Conservation (phyloP, 1,139 yeast species). For the Pichia sp. region DNA sequence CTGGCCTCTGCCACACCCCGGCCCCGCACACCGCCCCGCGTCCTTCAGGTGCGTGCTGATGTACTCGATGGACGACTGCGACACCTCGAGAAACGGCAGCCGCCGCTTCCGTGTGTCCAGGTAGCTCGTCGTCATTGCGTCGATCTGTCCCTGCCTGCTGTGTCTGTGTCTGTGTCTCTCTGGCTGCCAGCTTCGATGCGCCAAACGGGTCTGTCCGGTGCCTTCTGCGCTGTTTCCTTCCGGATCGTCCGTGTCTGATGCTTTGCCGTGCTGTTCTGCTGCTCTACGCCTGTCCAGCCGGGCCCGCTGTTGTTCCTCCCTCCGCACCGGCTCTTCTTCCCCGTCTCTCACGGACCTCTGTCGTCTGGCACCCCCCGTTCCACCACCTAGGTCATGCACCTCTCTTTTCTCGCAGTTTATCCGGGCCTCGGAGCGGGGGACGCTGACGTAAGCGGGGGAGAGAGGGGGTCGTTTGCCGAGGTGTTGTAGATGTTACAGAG, state of each 20-base stretch:
- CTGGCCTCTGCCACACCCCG: conserved; percentile 7
- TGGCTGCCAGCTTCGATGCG: too few relatives aligned
- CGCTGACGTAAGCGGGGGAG: background rate
- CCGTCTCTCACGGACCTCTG: background rate
- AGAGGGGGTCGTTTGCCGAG: background rate
- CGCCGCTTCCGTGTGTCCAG: conserved; percentile 24
- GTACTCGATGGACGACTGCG: conserved; percentile 31
- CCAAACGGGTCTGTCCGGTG: too few relatives aligned
- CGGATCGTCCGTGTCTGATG: too few relatives aligned
- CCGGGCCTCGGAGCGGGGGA: conserved; percentile 1
- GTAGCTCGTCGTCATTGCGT: conserved; percentile 10
- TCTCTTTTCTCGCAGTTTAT: background rate
- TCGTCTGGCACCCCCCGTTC: background rate
- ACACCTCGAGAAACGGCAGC: conserved; percentile 36
- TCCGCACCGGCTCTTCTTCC: background rate
- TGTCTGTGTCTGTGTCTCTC: too few relatives aligned
- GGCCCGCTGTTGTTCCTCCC: too few relatives aligned
- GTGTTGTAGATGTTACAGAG: background rate
- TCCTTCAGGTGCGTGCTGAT: conserved; percentile 22
- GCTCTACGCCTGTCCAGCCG: too few relatives aligned
- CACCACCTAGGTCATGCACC: conserved; percentile 7
- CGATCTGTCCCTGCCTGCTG: too few relatives aligned
- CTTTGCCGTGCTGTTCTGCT: too few relatives aligned
- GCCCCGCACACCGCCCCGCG: too few relatives aligned
- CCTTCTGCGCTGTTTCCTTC: too few relatives aligned